Evolutionary conservation across 441 rosid species (phyloP), one percentile per base, ranked within the genome.

Genomic region (Populus hybrid): DNA sequence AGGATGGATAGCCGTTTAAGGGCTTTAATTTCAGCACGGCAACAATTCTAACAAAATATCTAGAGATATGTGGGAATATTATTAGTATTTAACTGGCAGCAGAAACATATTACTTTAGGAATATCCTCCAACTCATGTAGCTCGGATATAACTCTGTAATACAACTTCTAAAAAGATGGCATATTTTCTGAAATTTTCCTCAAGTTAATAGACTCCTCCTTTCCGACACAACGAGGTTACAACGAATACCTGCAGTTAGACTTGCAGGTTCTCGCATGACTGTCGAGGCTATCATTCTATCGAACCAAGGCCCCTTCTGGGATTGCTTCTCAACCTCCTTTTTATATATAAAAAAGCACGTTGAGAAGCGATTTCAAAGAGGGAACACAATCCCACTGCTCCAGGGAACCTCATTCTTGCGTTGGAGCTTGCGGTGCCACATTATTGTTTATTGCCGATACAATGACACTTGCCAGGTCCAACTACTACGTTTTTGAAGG

Each of bases 21-120:
- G 98, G 99, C 86, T 94, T 95, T 78, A 95, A 95, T 78, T 84
- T 82, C 87, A 94, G 99, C 81, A 94, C 99, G 34, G 78, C 89
- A 12, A 81, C 92, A 78, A 78, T 95, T 85, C 73, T 95, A 77
- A 86, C 88, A 67, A 90, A 85, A 80, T 93, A 91, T 81, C 88
- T 93, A 67, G 74, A 92, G 97, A 98, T 95, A 88, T 54, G 73
- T 16, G 75, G 50, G 73, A 77, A 54, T 74, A 78, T 78, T 26
- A 38, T 77, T 73, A 78, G 75, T 26, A 34, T 76, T 71, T 73
- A 23, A 16, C 64, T 65, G 10, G n/a, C 46, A 36, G 70, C 61
- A 32, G 61, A 79, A 79, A 34, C 0, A 14, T 67, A 40, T 38
- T 38, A 38, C 12, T 38, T 38, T 38, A 38, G 46, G 9, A 88